Conservation (phyloP, 2,329 filamentous ascomycete genomes). For the Neonectria sp. region DNA sequence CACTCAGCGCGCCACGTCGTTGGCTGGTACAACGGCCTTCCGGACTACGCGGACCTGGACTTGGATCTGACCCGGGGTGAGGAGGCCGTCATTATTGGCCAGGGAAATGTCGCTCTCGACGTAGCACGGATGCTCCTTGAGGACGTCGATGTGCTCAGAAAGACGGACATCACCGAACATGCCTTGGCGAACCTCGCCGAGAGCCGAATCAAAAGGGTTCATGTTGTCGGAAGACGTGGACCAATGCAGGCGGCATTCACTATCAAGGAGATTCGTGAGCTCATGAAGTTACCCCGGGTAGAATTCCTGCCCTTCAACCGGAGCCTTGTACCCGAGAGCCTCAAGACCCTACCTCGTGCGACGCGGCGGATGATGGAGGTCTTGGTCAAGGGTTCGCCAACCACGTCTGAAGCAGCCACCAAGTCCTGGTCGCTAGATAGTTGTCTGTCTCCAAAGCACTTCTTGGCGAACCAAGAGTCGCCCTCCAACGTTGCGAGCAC, state of each 20-base stretch:
- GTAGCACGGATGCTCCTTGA: conserved; percentile 90
- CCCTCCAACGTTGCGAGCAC: conserved; percentile 72
- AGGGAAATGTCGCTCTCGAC: conserved; percentile 96
- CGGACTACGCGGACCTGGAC: conserved; percentile 81
- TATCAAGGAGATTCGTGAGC: conserved; percentile 92
- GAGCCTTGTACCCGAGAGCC: conserved; percentile 76
- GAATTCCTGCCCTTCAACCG: conserved; percentile 79
- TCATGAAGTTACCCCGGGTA: conserved; percentile 83
- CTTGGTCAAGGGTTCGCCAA: conserved; percentile 79
- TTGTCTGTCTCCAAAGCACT: conserved; percentile 82
- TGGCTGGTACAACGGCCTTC: conserved; percentile 98
- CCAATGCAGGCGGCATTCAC: conserved; percentile 96
- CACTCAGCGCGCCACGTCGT: conserved; percentile 95
- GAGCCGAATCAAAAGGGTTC: conserved; percentile 84
- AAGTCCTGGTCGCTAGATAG: conserved; percentile 91
- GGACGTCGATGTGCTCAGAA: conserved; percentile 78
- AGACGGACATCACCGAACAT: conserved; percentile 91
- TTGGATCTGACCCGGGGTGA: conserved; percentile 83
- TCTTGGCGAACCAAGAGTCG: conserved; percentile 66
- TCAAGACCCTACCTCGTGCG: conserved; percentile 80
- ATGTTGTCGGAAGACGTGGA: conserved; percentile 90
- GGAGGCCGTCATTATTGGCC: conserved; percentile 89
- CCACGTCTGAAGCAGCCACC: conserved; percentile 60
- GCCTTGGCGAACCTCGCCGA: conserved; percentile 81
- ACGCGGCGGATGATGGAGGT: conserved; percentile 85